Percentiles rank a stretch among this genome's conserved stretches.
Evolutionary conservation across 2,329 filamentous ascomycete genomes (phyloP).

Genomic region (Phyllosticta citrichinensis): DNA sequence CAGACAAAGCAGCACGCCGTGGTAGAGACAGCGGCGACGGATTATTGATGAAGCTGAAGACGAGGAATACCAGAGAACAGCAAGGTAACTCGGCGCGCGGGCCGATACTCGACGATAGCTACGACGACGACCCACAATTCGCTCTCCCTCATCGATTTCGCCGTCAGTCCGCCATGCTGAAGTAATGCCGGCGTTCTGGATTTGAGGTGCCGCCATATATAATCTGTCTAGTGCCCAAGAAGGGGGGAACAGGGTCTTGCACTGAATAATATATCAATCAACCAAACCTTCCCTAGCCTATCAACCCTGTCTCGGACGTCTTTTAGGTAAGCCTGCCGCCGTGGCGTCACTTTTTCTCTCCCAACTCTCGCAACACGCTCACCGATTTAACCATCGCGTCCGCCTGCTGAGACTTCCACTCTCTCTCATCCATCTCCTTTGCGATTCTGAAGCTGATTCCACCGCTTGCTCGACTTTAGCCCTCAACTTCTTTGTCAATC

Average conservation of each 20-base stretch:
- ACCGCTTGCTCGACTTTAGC: neutral
- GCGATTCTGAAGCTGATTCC: neutral
- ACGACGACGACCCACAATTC: slow-evolving; percentile 6
- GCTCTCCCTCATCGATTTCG: slow-evolving; percentile 7
- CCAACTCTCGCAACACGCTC: neutral
- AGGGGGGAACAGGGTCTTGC: neutral
- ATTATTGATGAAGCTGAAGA: slow-evolving; percentile 4
- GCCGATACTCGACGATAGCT: slow-evolving; percentile 5
- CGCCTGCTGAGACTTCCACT: neutral
- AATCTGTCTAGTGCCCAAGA: neutral
- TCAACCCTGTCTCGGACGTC: neutral
- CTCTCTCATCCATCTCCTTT: neutral
- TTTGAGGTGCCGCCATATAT: slow-evolving; percentile 2
- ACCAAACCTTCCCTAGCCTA: neutral
- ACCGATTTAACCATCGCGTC: neutral
- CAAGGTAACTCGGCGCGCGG: slow-evolving; percentile 7
- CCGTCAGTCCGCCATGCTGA: slow-evolving; percentile 3
- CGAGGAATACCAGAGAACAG: neutral
- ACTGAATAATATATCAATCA: neutral
- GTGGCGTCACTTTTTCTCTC: neutral
- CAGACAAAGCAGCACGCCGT: neutral
- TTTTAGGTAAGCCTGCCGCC: neutral
- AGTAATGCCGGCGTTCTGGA: slow-evolving; percentile 11
- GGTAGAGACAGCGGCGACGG: neutral
- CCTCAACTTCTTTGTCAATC: neutral